A percentile compares a stretch with the other conserved stretches of the same genome.
Conservation (phyloP, 192 early-diverging fungal genomes). For the Rhizoclosmatium globosum region DNA sequence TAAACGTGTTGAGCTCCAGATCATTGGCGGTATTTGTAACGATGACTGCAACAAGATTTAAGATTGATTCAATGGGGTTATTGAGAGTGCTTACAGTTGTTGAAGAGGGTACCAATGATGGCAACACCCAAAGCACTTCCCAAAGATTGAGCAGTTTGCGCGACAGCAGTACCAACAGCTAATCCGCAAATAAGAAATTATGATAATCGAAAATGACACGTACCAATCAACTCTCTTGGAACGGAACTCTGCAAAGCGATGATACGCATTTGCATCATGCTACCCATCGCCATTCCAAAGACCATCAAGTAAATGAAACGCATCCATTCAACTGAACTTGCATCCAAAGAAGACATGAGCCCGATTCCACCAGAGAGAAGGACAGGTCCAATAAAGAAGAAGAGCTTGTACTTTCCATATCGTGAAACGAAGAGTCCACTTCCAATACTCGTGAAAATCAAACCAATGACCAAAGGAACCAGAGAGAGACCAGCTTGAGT, state of each 20-base stretch:
- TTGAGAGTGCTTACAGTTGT: background rate
- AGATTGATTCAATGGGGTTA: background rate
- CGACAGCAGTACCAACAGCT: slow-evolving; percentile 66
- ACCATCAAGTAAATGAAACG: slow-evolving; percentile 26
- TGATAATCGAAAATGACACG: no score
- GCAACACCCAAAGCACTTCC: slow-evolving; percentile 44
- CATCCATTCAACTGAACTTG: background rate
- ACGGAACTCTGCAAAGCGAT: slow-evolving; percentile 36
- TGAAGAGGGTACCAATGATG: background rate
- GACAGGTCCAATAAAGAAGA: slow-evolving; percentile 25
- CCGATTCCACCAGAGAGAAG: slow-evolving; percentile 19
- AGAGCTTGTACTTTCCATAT: slow-evolving; percentile 31
- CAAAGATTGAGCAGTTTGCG: slow-evolving; percentile 67
- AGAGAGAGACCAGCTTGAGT: slow-evolving; percentile 74
- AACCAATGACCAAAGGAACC: slow-evolving; percentile 74
- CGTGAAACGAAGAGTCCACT: slow-evolving; percentile 35
- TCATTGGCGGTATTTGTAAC: background rate
- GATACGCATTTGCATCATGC: slow-evolving; percentile 34
- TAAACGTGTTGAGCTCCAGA: background rate
- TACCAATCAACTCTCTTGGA: slow-evolving; percentile 63
- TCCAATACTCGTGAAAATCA: slow-evolving; percentile 67
- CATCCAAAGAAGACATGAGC: slow-evolving; percentile 21
- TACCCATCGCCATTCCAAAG: slow-evolving; percentile 32
- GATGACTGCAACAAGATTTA: background rate
- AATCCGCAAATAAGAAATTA: no score